phyloP scores from a whole-genome alignment of 257 asterid species.

The Scutellaria baicalensis region DNA sequence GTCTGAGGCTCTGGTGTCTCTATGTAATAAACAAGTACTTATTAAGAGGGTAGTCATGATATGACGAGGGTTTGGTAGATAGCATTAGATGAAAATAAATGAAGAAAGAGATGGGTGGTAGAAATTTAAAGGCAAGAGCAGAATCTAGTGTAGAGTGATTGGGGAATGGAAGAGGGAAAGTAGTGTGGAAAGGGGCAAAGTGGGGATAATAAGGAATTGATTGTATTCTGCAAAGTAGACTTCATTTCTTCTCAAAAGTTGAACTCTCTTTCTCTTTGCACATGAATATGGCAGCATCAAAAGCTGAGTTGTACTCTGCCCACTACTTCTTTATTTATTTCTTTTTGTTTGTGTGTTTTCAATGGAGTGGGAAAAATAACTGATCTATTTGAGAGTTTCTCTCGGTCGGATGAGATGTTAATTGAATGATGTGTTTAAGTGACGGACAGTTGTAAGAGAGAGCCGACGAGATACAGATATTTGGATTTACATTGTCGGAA shows the following conservation, averaged over 20 bases:
- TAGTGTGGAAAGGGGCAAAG: background rate
- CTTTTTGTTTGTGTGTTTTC: too few species aligned
- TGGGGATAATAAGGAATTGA: background rate
- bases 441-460: too few species aligned
- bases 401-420: too few species aligned
- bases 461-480: too few species aligned
- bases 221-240: constrained; percentile 7
- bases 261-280: constrained; percentile 9
- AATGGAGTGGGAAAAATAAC: too few species aligned
- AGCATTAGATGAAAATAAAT: too few species aligned
- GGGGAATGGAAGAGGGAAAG: background rate
- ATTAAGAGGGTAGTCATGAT: too few species aligned
- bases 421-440: too few species aligned
- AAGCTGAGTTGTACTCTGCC: constrained; percentile 13
- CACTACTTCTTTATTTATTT: background rate
- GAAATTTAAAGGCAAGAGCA: background rate
- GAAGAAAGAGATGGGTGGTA: background rate
- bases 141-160: constrained; percentile 5
- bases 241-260: constrained; percentile 16
- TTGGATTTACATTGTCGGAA: too few species aligned
- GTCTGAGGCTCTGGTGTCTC: too few species aligned
- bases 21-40: too few species aligned
- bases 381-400: too few species aligned
- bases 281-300: constrained; percentile 23
- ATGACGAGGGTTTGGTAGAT: background rate